Percentiles rank a stretch among this genome's conserved stretches.
Evolutionary conservation across 169 alveolate genomes (phyloP).

Genomic region (Plasmodium billcollinsi): DNA sequence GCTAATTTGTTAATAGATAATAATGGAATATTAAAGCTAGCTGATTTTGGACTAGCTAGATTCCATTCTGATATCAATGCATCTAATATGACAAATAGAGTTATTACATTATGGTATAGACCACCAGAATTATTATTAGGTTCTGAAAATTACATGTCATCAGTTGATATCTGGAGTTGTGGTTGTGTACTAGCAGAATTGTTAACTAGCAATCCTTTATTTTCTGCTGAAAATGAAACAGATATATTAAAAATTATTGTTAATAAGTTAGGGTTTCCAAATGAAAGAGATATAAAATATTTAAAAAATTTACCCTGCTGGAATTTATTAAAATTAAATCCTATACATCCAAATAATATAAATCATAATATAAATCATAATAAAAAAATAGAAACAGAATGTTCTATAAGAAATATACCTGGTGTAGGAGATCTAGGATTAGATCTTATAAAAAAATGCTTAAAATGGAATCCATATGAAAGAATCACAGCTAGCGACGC

Average conservation of each 20-base stretch:
- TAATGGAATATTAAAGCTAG: slow-evolving; percentile 95
- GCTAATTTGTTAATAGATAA: slow-evolving; percentile 93
- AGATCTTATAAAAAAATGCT: slow-evolving; percentile 79
- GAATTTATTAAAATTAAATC: slow-evolving; percentile 79
- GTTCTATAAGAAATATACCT: slow-evolving; percentile 76
- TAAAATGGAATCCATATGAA: slow-evolving; percentile 81
- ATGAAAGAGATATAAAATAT: slow-evolving; percentile 77
- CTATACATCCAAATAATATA: slow-evolving; percentile 82
- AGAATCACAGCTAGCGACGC: slow-evolving; percentile 85
- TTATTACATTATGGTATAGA: slow-evolving; percentile 97
- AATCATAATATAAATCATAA: slow-evolving; percentile 59
- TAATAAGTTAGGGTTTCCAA: slow-evolving; percentile 83
- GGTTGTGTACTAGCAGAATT: slow-evolving; percentile 97
- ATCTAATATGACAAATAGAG: slow-evolving; percentile 93
- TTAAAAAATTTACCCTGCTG: slow-evolving; percentile 81
- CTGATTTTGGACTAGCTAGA: slow-evolving; percentile 97
- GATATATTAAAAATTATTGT: slow-evolving; percentile 88
- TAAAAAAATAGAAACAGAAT: slow-evolving; percentile 80
- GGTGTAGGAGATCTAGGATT: slow-evolving; percentile 86
- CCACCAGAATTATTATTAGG: slow-evolving; percentile 98
- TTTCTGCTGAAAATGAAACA: slow-evolving; percentile 92
- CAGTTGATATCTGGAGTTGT: slow-evolving; percentile 97
- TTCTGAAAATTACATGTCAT: slow-evolving; percentile 88
- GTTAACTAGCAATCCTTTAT: slow-evolving; percentile 91
- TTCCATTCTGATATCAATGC: slow-evolving; percentile 80